A percentile compares a stretch with the other conserved stretches of the same genome.
These are phyloP conservation scores for Pyricularia sp. DNA, from an alignment of 2,329 filamentous ascomycete species.

Conservation along the genomic window DNA sequence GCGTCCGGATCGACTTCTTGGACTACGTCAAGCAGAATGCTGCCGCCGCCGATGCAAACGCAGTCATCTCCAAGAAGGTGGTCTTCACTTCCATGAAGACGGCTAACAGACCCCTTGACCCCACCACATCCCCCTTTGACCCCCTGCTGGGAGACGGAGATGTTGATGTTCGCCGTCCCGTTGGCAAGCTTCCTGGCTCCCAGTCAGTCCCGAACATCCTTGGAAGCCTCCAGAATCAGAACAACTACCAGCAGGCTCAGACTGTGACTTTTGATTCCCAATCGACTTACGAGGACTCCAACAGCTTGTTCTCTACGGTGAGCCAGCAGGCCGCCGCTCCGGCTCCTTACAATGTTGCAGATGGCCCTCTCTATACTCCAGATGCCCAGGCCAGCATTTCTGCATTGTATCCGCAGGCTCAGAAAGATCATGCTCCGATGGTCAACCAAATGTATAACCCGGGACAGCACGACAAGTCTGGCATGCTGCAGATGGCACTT, in stretches of 20 bases:
- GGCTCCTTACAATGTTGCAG: background rate
- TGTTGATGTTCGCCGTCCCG: background rate
- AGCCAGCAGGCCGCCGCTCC: constrained; percentile 2
- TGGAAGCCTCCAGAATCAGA: background rate
- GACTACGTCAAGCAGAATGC: background rate
- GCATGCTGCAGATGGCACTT: background rate
- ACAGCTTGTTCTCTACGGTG: background rate
- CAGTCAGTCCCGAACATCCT: constrained; percentile 1
- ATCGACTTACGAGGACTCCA: background rate
- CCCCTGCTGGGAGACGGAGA: background rate
- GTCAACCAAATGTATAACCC: background rate
- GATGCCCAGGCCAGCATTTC: background rate
- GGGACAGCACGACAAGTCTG: background rate
- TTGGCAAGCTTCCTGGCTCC: background rate
- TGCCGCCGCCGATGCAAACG: background rate
- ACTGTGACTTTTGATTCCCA: background rate
- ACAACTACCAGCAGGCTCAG: background rate
- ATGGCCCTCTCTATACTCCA: background rate
- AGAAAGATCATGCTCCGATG: background rate
- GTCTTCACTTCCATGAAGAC: background rate
- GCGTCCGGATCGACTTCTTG: background rate
- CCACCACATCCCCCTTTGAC: background rate
- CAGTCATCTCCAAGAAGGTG: background rate
- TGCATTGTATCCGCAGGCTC: background rate
- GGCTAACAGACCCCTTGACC: background rate